Evolutionary conservation across 1,284 basidiomycete species (phyloP), one percentile per base, ranked within the genome.

Genomic region (Boletellus deceptivus): DNA sequence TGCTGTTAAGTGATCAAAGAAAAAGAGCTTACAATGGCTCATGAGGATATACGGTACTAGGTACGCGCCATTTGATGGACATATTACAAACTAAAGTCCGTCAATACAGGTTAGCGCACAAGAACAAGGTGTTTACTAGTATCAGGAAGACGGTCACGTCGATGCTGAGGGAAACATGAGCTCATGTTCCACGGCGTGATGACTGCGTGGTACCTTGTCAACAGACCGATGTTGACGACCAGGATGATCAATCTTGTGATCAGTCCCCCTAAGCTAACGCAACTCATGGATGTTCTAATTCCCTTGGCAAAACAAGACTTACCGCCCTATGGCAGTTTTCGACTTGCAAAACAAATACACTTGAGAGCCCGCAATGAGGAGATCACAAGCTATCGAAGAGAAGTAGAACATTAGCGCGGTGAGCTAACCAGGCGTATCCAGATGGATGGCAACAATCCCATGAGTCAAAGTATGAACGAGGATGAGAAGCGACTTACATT

Each of bases 341-440:
- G 61, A 70, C 9, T 63, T 69, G 38, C 56, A 63, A 35, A 67
- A 69, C 37, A 67, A 29, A 50, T 67, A 70, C 2, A 39, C 57
- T 48, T 70, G 65, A 3, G 68, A 63, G 18, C 64, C 55, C 1
- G 65, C 67, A n/a, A 67, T 70, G 18, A 69, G 55, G 34, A 67
- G 29, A 48, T 67, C 65, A 41, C 68, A 70, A 13, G 56, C 47
- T 1, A 70, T 56, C 6, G 67, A 69, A 29, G 65, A 46, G 16
- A 66, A 29, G 40, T 59, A 70, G 46, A 67, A 70, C 0, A 65
- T 42, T 9, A 70, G 14, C 25, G 67, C 68, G 5, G 68, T 63
- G 41, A 64, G 39, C 64, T 70, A 33, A 22, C 22, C 2, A 13
- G 4, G 22, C 13, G 11, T 8, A 31, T 36, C 17, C 24, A 7